Evolutionary conservation across 352 stramenopile genomes (phyloP).

Genomic region (Phytophthora fragariaefolia): DNA sequence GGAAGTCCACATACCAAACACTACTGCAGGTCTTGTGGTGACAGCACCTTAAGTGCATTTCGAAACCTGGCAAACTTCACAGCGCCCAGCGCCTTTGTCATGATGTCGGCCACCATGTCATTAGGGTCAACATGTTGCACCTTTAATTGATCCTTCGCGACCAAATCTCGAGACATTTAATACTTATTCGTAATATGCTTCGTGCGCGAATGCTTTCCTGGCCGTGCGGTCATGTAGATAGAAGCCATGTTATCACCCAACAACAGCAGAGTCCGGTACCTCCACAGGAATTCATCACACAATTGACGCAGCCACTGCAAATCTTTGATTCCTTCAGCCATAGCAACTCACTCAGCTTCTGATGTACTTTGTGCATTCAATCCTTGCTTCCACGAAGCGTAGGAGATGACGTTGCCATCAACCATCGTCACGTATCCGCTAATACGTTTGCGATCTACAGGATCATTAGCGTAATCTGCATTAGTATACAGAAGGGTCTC

Average conservation of each 20-base stretch:
- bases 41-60: not conserved
- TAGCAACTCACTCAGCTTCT: not conserved
- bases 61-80: not conserved
- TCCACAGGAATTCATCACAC: not conserved
- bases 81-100: not conserved
- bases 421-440: too few relatives aligned
- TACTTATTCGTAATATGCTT: not conserved
- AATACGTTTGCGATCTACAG: too few relatives aligned
- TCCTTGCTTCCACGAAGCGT: not conserved
- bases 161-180: not conserved
- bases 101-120: not conserved
- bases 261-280: not conserved
- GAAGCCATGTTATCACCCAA: not conserved
- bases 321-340: too few relatives aligned
- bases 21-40: too few relatives aligned
- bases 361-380: not conserved
- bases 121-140: not conserved
- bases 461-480: too few relatives aligned
- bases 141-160: not conserved
- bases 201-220: not conserved
- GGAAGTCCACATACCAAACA: too few relatives aligned
- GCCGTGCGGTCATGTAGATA: not conserved
- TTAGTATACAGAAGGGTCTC: too few relatives aligned
- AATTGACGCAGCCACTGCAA: not conserved
- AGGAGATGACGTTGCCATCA: too few relatives aligned